Base-by-base conservation (phyloP, 2,329 filamentous ascomycete species). In the Celoporthe dispersa region DNA sequence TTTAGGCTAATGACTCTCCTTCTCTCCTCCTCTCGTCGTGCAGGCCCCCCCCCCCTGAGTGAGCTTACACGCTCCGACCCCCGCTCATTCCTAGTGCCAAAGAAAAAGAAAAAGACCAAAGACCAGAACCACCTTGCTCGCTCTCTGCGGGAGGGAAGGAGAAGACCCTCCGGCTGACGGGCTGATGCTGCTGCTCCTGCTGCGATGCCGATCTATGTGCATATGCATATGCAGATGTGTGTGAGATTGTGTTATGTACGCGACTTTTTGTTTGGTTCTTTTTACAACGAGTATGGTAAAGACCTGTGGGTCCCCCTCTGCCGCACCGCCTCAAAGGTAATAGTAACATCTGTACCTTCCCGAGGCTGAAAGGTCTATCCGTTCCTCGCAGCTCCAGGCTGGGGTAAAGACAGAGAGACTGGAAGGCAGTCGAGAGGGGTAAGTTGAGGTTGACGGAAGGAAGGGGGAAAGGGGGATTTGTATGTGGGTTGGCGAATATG, bases 321-420 rank as follows among this genome's bases (percentile, higher is more conserved):
- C 44, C 44, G 11, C 51, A 25, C 64, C 16, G 28, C 25, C 25
- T 28, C 25, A 16, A 37, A 31, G n/a, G n/a, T 48, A 39, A 48
- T 7, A n/a, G 16, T n/a, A 19, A 28, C n/a, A 31, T 44, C 25
- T n/a, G n/a, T 33, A 25, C 64, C 22, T 66, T 48, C 5, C 33
- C 51, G 5, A n/a, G 28, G 2, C 9, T 59, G 37, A 28, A 41
- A 12, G 22, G 7, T 48, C 44, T n/a, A 19, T 2, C 14, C 8
- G 28, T 28, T 39, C 48, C 53, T 44, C 53, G 64, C 70, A 67
- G 70, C 70, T 62, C 70, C 70, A 71, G 70, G 70, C 70, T 64
- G 67, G 48, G 31, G 19, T 6, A 8, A 16, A 31, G 53, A 19
- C 5, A 39, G 53, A 33, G 3, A 51, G 62, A 48, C 25, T 14